A percentile compares a stretch with the other conserved stretches of the same genome.
These are phyloP conservation scores for Westerdykella aurantiaca DNA, from an alignment of 2,329 filamentous ascomycete genomes.

Conservation along the genomic window DNA sequence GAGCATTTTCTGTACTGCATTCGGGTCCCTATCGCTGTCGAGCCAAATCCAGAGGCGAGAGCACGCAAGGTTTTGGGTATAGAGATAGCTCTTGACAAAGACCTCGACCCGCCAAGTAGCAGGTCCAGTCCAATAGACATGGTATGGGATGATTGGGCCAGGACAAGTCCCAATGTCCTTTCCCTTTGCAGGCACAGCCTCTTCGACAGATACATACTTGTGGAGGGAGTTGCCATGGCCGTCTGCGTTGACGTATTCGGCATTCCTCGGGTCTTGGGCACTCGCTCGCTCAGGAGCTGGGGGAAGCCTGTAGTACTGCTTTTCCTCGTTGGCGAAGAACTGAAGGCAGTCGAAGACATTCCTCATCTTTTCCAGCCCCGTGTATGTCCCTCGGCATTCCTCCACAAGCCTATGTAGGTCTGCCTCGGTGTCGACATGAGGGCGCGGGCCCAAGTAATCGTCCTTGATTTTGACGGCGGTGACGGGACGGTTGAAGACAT, in stretches of 20 bases:
- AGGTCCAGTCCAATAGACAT: conserved; percentile 54
- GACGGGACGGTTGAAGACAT: conserved; percentile 50
- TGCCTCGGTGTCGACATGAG: conserved; percentile 50
- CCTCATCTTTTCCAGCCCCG: conserved; percentile 51
- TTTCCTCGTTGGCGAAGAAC: conserved; percentile 46
- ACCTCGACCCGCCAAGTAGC: conserved; percentile 53
- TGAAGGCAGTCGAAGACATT: conserved; percentile 49
- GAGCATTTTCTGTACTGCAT: conserved; percentile 49
- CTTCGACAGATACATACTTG: conserved; percentile 34
- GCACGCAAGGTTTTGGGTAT: conserved; percentile 53
- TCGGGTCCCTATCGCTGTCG: conserved; percentile 48
- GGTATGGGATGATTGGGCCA: conserved; percentile 52
- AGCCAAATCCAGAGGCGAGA: conserved; percentile 51
- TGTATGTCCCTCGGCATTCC: conserved; percentile 48
- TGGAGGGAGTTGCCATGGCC: conserved; percentile 37
- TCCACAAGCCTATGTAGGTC: conserved; percentile 49
- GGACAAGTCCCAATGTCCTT: conserved; percentile 46
- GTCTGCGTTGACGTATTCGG: conserved; percentile 41
- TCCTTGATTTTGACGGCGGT: conserved; percentile 48
- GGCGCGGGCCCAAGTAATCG: conserved; percentile 48
- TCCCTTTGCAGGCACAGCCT: conserved; percentile 36
- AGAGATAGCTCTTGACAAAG: conserved; percentile 53
- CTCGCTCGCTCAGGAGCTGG: conserved; percentile 37
- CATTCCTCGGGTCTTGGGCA: conserved; percentile 38
- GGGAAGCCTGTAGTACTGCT: conserved; percentile 49